Percentiles rank a stretch among this genome's conserved stretches.
Conservation (phyloP, 768 basidiomycete species). For the Ramaria sp. region DNA sequence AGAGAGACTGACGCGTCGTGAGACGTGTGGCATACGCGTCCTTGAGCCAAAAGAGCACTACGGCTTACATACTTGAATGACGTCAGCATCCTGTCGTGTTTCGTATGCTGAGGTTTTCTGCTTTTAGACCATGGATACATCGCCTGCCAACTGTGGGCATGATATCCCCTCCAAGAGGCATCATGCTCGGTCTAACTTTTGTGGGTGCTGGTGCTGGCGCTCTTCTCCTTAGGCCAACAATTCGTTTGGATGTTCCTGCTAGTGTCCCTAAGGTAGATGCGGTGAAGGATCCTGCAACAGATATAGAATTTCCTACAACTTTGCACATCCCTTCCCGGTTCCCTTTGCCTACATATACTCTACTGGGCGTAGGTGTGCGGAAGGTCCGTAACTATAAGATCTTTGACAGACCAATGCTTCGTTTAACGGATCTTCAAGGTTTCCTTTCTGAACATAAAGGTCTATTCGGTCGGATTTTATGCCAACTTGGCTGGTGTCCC, state of each 20-base stretch:
- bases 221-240: conserved; percentile 20
- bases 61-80: not conserved
- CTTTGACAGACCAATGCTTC: not conserved
- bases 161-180: not conserved
- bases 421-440: conserved; percentile 34
- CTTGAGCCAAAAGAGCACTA: not conserved
- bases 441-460: conserved; percentile 78
- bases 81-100: not conserved
- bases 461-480: conserved; percentile 87
- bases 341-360: conserved; percentile 48
- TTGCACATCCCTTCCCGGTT: conserved; percentile 54
- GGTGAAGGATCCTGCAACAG: conserved; percentile 61
- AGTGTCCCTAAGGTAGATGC: not conserved
- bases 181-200: not conserved
- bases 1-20: conserved; percentile 2
- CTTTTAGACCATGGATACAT: not conserved
- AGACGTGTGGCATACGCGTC: conserved; percentile 1
- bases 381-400: not conserved
- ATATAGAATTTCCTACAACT: conserved; percentile 59
- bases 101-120: not conserved
- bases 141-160: not conserved
- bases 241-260: conserved; percentile 36
- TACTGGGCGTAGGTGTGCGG: conserved; percentile 79
- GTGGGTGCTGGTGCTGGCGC: conserved; percentile 20
- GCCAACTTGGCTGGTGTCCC: conserved; percentile 59